These are phyloP conservation scores for Auriculariales sp. DNA, from an alignment of 768 basidiomycete genomes.

Conservation along the genomic window DNA sequence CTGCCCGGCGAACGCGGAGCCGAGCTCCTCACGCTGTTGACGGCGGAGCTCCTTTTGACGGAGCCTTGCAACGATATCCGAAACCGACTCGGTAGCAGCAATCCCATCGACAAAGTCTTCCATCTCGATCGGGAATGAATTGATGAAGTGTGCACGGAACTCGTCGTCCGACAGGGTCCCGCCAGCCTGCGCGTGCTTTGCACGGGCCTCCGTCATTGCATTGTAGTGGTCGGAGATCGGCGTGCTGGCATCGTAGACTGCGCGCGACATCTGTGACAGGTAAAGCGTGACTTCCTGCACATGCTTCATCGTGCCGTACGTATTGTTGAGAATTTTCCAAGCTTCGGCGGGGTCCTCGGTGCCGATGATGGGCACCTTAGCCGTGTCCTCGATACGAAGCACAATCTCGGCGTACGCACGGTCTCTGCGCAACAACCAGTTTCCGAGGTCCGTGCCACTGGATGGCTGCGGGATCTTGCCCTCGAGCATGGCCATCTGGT, in stretches of 20 bases:
- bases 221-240: not conserved
- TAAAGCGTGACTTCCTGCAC: not conserved
- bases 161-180: not conserved
- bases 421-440: not conserved
- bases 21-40: not conserved
- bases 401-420: not conserved
- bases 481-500: not conserved
- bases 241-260: not conserved
- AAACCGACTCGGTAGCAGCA: not conserved
- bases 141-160: not conserved
- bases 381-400: not conserved
- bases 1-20: not conserved
- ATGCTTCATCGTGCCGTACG: not conserved
- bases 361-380: not conserved
- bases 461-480: not conserved
- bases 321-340: not conserved
- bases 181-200: not conserved
- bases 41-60: not conserved
- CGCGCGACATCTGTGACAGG: not conserved
- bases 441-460: not conserved
- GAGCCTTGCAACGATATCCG: not conserved
- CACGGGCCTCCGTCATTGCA: not conserved
- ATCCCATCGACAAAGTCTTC: not conserved
- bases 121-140: not conserved
- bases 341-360: not conserved